Base-by-base conservation (phyloP, 768 basidiomycete species). In the Russula brevipes region DNA sequence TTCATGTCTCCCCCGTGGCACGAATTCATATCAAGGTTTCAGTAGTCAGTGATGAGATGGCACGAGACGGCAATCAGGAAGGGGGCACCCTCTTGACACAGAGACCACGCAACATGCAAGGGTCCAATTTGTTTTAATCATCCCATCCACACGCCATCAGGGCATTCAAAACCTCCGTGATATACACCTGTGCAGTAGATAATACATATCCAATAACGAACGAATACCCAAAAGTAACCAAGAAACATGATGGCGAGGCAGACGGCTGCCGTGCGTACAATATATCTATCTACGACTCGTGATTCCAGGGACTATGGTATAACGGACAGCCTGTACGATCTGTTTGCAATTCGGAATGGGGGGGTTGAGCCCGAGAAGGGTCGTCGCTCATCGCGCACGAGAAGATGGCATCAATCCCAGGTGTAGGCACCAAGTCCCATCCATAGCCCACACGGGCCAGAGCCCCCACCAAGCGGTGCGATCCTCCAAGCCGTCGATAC, bases 401-500 rank as follows among this genome's bases (percentile, higher is more conserved):
- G 50, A 19, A 38, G 65, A 44, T n/a, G 52, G 8, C 56, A 45
- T 63, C 39, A 66, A 31, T 14, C 45, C 49, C 24, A 60, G 58
- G 35, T 65, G 66, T 8, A 64, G 35, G 19, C 44, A 57, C 63
- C 63, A 66, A 30, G 42, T 55, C 44, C 57, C 58, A 49, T 67
- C 66, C 50, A 17, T 1, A 10, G 54, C 50, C 38, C 47, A 65
- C 12, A 60, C 50, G 16, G 59, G 51, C 63, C 51, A 54, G 51
- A 58, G 16, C 33, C 66, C 66, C 55, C 59, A 57, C 54, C 59
- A 67, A 33, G 50, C 45, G 7, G 60, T 66, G 24, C 63, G 38
- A 30, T 47, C 47, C 17, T 58, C 64, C 1, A 67, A 60, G 30
- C 64, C 61, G 30, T 67, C 66, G 6, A 67, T 36, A 36, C 66